phyloP scores from a whole-genome alignment of 202 grass and related monocot species.

The Elaeis oleifera region DNA sequence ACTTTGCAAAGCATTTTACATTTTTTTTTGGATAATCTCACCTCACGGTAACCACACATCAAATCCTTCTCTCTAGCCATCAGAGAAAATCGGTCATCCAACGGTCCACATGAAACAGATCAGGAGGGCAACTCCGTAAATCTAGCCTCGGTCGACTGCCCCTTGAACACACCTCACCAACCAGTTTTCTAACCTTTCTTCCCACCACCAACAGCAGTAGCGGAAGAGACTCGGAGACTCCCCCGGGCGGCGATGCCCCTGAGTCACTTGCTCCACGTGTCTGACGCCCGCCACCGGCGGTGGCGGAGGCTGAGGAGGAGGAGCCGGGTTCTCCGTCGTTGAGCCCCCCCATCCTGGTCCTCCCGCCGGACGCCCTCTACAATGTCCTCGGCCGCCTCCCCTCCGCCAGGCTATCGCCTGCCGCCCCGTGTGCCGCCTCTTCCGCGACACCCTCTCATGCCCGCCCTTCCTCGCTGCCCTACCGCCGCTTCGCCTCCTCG shows the following conservation, averaged over 20 bases:
- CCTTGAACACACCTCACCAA: too few relatives aligned
- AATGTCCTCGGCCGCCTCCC: slow-evolving; percentile 8
- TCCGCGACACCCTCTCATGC: background rate
- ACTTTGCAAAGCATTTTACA: too few relatives aligned
- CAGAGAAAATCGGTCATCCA: too few relatives aligned
- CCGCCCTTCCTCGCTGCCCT: background rate
- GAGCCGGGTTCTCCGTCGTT: background rate
- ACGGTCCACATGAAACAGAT: too few relatives aligned
- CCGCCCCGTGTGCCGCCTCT: slow-evolving; percentile 3
- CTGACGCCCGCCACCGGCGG: background rate
- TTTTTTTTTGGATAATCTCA: too few relatives aligned
- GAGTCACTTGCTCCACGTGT: background rate
- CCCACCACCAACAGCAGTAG: too few relatives aligned
- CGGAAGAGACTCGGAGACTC: background rate
- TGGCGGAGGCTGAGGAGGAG: background rate
- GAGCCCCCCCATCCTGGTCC: background rate
- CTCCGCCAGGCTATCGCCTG: slow-evolving; percentile 2
- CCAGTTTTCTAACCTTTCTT: too few relatives aligned
- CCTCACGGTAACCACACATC: too few relatives aligned
- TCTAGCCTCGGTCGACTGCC: too few relatives aligned
- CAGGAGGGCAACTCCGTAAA: too few relatives aligned
- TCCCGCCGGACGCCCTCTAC: slow-evolving; percentile 6
- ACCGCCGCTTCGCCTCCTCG: slow-evolving; percentile 1
- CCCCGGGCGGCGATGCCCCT: background rate
- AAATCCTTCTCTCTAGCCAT: too few relatives aligned